Evolutionary conservation across 768 basidiomycete species (phyloP), one percentile per base, ranked within the genome.

Genomic region (Phylloporus sp.): DNA sequence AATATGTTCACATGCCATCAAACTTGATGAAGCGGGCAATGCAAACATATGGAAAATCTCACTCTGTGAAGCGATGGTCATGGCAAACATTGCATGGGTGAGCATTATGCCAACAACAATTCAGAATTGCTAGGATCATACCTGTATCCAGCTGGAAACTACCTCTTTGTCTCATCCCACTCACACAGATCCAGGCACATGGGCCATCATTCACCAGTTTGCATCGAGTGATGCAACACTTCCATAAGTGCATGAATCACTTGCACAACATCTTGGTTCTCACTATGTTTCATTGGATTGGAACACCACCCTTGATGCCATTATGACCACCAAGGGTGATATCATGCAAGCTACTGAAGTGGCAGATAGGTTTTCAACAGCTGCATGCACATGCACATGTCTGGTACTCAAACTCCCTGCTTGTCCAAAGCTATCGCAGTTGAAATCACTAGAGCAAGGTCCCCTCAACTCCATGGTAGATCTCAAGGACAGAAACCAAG

Each of bases 201-300:
- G 46, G 54, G 27, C 27, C 8, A 56, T 56, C 4, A 20, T 56
- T 40, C 13, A 6, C n/a, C 27, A 54, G 9, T 56, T 56, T 49
- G 47, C 31, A 15, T 12, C 36, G 7, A 54, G 43, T 11, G 26
- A 56, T 0, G 45, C 26, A 11, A 7, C 47, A 27, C 52, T 54
- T 1, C 52, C 39, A 16, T n/a, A 23, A 11, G 52, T 26, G n/a
- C n/a, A n/a, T 0, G 29, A 56, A 29, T 18, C 7, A 12, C 32
- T 52, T 2, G 15, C 47, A 16, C 29, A 47, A 6, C 52, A 53
- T 18, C 52, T 56, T 12, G 15, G 48, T 4, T 31, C 3, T 28
- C 48, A 5, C 7, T 48, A 32, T 20, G 13, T 13, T 3, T 28
- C 18, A 20, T 32, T 29, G 3, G 44, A 45, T 15, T 45, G 44